These are phyloP conservation scores for Neocallimastix lanati DNA, from an alignment of 192 early-diverging fungal species.

Conservation along the genomic window DNA sequence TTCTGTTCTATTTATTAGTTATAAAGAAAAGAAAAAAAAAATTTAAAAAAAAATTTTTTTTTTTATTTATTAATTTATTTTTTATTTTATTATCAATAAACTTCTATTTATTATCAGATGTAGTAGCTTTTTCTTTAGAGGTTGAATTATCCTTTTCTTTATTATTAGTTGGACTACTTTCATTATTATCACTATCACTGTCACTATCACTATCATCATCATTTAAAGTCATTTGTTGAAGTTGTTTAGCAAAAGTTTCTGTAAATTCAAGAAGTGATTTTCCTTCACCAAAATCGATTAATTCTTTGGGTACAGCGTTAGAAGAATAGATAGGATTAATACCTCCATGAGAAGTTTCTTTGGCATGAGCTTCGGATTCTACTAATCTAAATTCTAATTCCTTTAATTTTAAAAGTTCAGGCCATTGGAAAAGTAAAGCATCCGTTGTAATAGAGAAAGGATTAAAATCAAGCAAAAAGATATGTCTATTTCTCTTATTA, in stretches of 20 bases:
- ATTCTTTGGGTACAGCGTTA: slow-evolving; percentile 53
- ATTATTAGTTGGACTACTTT: neutral
- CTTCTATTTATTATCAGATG: too few species aligned
- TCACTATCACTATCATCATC: neutral
- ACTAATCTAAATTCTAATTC: slow-evolving; percentile 9
- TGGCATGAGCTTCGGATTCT: slow-evolving; percentile 14
- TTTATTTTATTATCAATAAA: too few species aligned
- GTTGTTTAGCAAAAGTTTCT: slow-evolving; percentile 17
- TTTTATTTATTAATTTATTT: too few species aligned
- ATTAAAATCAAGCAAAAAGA: slow-evolving; percentile 83
- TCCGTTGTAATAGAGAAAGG: slow-evolving; percentile 67
- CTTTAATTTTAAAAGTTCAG: slow-evolving; percentile 34
- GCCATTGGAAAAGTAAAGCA: slow-evolving; percentile 63
- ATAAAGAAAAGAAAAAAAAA: too few species aligned
- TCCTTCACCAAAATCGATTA: slow-evolving; percentile 53
- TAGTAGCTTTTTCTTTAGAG: too few species aligned
- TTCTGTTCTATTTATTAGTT: too few species aligned
- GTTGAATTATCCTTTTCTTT: too few species aligned
- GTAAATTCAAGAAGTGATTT: slow-evolving; percentile 51
- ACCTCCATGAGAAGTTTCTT: neutral
- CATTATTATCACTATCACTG: neutral
- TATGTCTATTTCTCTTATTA: slow-evolving; percentile 27
- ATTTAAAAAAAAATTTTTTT: too few species aligned
- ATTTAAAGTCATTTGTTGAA: slow-evolving; percentile 18
- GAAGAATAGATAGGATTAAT: slow-evolving; percentile 31